These are phyloP conservation scores for Chlorella sp. DNA, from an alignment of 139 green algal genomes.

Conservation along the genomic window DNA sequence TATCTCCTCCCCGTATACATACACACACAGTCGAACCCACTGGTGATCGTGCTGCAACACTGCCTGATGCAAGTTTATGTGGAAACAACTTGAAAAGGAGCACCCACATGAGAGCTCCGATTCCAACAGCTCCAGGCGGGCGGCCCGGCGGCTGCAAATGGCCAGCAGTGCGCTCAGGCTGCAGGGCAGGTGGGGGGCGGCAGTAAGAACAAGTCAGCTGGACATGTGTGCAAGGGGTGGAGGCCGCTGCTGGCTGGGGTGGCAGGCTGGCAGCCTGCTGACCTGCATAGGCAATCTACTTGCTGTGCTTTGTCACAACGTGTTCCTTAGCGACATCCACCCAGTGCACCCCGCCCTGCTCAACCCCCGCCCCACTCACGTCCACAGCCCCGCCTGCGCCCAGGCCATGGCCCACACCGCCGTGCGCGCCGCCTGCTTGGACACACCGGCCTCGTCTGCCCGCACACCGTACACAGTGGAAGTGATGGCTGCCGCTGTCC, in stretches of 20 bases:
- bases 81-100: not conserved
- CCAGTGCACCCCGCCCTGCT: not conserved
- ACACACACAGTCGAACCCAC: too few relatives aligned
- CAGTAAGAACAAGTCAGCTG: not conserved
- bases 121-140: not conserved
- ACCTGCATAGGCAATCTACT: not conserved
- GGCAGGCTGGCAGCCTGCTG: not conserved
- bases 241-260: not conserved
- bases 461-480: slow-evolving; percentile 19
- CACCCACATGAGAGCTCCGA: slow-evolving; percentile 1
- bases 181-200: not conserved
- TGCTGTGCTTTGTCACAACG: too few relatives aligned
- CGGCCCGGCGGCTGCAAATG: not conserved
- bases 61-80: not conserved
- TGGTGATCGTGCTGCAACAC: not conserved
- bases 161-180: not conserved
- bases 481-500: not conserved
- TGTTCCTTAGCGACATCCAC: too few relatives aligned
- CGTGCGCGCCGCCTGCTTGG: not conserved
- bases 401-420: slow-evolving; percentile 30
- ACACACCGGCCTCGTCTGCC: not conserved
- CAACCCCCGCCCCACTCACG: not conserved
- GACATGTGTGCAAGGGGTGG: not conserved
- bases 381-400: slow-evolving; percentile 8
- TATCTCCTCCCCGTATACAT: too few relatives aligned